A percentile compares a stretch with the other conserved stretches of the same genome.
Evolutionary conservation across 2,329 filamentous ascomycete species (phyloP).

Genomic region (Talaromyces sp.): DNA sequence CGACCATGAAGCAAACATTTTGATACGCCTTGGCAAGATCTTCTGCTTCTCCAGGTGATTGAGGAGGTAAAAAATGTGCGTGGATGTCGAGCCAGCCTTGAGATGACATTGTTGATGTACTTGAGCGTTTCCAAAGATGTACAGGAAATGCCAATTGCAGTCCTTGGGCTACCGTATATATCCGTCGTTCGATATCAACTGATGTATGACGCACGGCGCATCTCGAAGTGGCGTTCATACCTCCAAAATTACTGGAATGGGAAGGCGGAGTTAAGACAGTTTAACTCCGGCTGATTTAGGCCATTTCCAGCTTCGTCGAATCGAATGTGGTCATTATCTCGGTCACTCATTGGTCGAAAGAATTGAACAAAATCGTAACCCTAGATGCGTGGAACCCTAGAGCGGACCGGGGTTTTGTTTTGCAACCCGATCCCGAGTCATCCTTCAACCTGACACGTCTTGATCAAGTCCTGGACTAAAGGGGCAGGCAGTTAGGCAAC

Average conservation of each 20-base stretch:
- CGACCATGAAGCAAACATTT: neutral
- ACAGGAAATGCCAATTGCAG: neutral
- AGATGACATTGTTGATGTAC: conserved; percentile 46
- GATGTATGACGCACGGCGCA: neutral
- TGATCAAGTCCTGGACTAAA: neutral
- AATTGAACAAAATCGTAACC: neutral
- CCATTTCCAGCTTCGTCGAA: neutral
- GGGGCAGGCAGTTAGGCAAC: neutral
- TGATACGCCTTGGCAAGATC: neutral
- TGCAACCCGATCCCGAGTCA: neutral
- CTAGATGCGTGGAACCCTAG: neutral
- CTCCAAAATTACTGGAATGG: neutral
- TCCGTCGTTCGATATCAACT: neutral
- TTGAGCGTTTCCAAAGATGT: neutral
- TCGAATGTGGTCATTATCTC: neutral
- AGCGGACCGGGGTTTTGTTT: neutral
- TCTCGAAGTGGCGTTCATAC: neutral
- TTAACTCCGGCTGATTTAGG: neutral
- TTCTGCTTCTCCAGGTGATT: neutral
- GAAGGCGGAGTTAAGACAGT: neutral
- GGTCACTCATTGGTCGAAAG: no score
- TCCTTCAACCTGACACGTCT: neutral
- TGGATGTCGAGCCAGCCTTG: conserved; percentile 24
- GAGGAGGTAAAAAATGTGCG: conserved; percentile 8
- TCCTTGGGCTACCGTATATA: neutral